Percentiles rank a stretch among this genome's conserved stretches.
Evolutionary conservation across 331 rosid species (phyloP).

Genomic region (Rhamnella rubrinervis): DNA sequence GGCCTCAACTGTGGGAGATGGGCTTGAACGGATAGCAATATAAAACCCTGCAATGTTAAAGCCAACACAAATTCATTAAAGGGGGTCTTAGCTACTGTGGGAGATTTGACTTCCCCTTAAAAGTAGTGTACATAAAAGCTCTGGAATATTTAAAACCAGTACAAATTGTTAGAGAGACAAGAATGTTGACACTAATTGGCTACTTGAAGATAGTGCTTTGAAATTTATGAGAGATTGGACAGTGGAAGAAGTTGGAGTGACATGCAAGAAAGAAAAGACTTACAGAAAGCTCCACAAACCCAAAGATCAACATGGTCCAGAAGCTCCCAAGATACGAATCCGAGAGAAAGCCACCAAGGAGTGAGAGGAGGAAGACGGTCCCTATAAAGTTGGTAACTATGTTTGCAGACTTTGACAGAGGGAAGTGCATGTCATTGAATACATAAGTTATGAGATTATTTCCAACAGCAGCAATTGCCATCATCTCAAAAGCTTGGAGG

Average conservation of each 20-base stretch:
- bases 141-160: no score
- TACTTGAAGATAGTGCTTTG: constrained; percentile 14
- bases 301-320: constrained; percentile 58
- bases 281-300: constrained; percentile 60
- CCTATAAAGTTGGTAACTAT: constrained; percentile 66
- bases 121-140: no score
- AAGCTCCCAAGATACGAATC: constrained; percentile 73
- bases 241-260: constrained; percentile 2
- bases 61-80: background rate
- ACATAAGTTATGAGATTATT: constrained; percentile 65
- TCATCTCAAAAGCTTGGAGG: constrained; percentile 69
- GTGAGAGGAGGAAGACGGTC: constrained; percentile 61
- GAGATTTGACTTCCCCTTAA: background rate
- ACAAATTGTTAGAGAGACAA: no score
- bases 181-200: background rate
- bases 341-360: constrained; percentile 65
- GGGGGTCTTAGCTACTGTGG: background rate
- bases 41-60: constrained; percentile 45
- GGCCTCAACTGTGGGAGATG: constrained; percentile 54
- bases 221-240: constrained; percentile 1
- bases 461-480: constrained; percentile 74
- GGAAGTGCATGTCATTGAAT: constrained; percentile 59
- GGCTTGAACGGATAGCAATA: constrained; percentile 56
- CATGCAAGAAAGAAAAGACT: constrained; percentile 9
- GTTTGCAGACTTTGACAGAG: constrained; percentile 62